Evolutionary conservation across 2,329 filamentous ascomycete genomes (phyloP), one percentile per base, ranked within the genome.

Genomic region (Echinosphaeria canescens): DNA sequence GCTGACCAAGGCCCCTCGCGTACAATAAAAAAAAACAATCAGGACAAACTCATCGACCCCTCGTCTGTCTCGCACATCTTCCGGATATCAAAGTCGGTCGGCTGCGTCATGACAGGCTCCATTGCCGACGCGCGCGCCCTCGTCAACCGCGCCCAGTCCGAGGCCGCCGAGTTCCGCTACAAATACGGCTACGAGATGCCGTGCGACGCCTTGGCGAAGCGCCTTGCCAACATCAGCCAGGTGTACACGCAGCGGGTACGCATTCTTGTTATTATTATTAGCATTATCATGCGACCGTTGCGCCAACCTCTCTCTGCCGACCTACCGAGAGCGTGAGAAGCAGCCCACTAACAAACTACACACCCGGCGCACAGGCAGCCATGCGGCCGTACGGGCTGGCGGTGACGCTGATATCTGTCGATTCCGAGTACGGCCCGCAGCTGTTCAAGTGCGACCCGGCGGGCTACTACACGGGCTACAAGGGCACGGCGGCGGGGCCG

Each of bases 161-260:
- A 98, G 57, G 88, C 88, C 38, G 85, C 85, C 30, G 85, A 98
- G 49, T 98, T 98, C 59, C 72, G 74, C 53, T 98, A 98, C 71
- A 93, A 93, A 59, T 92, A 71, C 49, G 88, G 88, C 44, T 98
- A 98, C 54, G 88, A 98, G 62, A 98, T 98, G 88, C 88, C 88
- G 32, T 91, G 82, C 50, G 88, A 98, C 53, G 88, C 82, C 27
- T 57, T 98, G 43, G 80, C 88, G 36, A 98, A 98, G 68, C 70
- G 88, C 47, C 60, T 98, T 53, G 88, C 88, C 48, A 98, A 98
- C 56, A 93, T 98, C 59, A 93, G 81, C 54, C 88, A 98, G 55
- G 88, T 98, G 37, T 98, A 95, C 55, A 98, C 88, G 40, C 88
- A 98, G 58, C 64, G 82, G 51, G 88, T 95, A 49, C 46, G 32